Percentiles rank a stretch among this genome's conserved stretches.
Conservation (phyloP, 2,329 filamentous ascomycete species). For the Cercospora sesami region DNA sequence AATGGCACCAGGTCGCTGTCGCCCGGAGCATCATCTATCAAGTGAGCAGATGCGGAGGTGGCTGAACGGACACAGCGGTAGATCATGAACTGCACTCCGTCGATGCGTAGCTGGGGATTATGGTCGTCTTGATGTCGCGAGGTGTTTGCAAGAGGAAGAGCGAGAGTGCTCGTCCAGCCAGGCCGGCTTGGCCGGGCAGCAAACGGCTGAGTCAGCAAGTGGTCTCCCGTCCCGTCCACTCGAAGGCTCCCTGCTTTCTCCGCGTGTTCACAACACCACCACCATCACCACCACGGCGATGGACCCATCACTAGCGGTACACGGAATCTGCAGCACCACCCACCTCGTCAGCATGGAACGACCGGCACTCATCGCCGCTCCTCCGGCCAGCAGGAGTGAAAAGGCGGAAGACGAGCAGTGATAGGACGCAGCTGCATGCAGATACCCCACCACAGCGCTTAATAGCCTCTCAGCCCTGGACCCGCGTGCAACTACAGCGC, state of each 20-base stretch:
- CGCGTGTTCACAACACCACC: background rate
- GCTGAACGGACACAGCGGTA: background rate
- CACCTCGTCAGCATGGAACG: conserved; percentile 3
- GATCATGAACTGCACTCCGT: background rate
- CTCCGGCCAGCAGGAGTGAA: background rate
- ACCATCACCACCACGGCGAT: background rate
- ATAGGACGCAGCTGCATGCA: conserved; percentile 11
- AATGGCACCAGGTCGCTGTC: background rate
- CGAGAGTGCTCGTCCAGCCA: background rate
- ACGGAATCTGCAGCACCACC: background rate
- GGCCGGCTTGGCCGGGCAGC: background rate
- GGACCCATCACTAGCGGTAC: background rate
- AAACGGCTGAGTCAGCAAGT: background rate
- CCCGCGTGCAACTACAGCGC: conserved; percentile 6
- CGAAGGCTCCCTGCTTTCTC: background rate
- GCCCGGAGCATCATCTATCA: background rate
- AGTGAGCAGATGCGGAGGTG: background rate
- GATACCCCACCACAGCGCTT: conserved; percentile 14
- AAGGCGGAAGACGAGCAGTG: background rate
- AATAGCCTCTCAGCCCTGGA: conserved; percentile 10
- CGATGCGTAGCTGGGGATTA: background rate
- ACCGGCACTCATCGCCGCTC: background rate
- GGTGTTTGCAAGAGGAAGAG: background rate
- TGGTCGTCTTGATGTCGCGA: background rate
- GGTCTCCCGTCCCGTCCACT: background rate